Percentiles rank a stretch among this genome's conserved stretches.
Conservation (phyloP, 495 filamentous ascomycete species). For the Penicillium fimorum region DNA sequence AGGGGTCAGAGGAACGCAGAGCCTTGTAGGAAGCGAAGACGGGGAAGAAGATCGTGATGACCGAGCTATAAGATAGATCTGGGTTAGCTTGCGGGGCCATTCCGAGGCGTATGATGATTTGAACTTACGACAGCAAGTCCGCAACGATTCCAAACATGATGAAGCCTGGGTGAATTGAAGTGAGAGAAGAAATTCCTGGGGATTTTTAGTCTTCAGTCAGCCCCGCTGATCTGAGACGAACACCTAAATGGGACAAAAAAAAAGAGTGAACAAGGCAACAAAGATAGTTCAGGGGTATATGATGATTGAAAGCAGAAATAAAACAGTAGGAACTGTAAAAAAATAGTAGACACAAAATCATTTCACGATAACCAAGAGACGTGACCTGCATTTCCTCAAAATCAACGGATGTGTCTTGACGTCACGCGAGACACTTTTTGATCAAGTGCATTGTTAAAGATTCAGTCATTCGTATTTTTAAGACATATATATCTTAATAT, state of each 20-base stretch:
- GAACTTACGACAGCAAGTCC: constrained; percentile 71
- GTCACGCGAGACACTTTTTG: constrained; percentile 20
- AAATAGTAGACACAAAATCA: background rate
- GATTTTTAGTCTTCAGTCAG: constrained; percentile 7
- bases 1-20: constrained; percentile 85
- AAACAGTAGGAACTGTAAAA: background rate
- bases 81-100: constrained; percentile 18
- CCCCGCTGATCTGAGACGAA: constrained; percentile 8
- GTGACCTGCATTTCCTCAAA: constrained; percentile 2
- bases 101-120: background rate
- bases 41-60: constrained; percentile 90
- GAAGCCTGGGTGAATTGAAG: constrained; percentile 5
- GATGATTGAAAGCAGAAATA: background rate
- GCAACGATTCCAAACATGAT: constrained; percentile 80
- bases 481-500: background rate
- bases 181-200: background rate
- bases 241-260: background rate
- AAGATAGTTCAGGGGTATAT: constrained; percentile 7
- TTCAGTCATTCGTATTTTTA: background rate
- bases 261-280: constrained; percentile 3
- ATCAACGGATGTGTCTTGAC: constrained; percentile 28
- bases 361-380: constrained; percentile 10
- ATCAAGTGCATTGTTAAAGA: background rate
- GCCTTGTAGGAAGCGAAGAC: constrained; percentile 98
- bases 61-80: constrained; percentile 47